A percentile compares a stretch with the other conserved stretches of the same genome.
Evolutionary conservation across 495 filamentous ascomycete species (phyloP).

Genomic region (Aspergillus ellipticus): DNA sequence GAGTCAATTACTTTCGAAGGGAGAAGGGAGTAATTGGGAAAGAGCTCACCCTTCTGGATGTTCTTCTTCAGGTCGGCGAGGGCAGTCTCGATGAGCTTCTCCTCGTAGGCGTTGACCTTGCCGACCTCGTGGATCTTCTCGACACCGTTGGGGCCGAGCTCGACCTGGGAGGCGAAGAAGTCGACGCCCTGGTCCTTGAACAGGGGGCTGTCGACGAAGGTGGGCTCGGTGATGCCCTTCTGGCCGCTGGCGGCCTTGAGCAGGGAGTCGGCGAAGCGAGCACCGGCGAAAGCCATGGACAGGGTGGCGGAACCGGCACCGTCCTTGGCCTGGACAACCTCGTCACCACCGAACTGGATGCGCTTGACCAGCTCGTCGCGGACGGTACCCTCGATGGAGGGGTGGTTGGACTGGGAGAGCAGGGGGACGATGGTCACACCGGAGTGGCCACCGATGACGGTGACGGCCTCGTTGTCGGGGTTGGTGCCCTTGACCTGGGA

Average conservation of each 20-base stretch:
- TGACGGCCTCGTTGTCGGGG: constrained; percentile 87
- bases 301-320: constrained; percentile 97
- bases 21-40: background rate
- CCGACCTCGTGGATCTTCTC: constrained; percentile 88
- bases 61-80: constrained; percentile 87
- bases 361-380: constrained; percentile 80
- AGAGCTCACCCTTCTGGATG: constrained; percentile 62
- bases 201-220: constrained; percentile 93
- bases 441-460: constrained; percentile 94
- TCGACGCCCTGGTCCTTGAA: constrained; percentile 96
- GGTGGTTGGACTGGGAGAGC: constrained; percentile 87
- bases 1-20: too few species aligned
- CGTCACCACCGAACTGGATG: constrained; percentile 98
- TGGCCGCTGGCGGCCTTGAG: constrained; percentile 89
- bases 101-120: constrained; percentile 74
- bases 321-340: constrained; percentile 98
- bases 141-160: constrained; percentile 93
- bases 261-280: constrained; percentile 91
- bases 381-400: constrained; percentile 69
- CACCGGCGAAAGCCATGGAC: constrained; percentile 98
- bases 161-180: constrained; percentile 91
- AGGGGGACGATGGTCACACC: constrained; percentile 98
- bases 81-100: constrained; percentile 82
- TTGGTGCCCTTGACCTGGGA: constrained; percentile 85
- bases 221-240: constrained; percentile 93